Evolutionary conservation across 345 rosid species (phyloP).

Genomic region (Firmiana major): DNA sequence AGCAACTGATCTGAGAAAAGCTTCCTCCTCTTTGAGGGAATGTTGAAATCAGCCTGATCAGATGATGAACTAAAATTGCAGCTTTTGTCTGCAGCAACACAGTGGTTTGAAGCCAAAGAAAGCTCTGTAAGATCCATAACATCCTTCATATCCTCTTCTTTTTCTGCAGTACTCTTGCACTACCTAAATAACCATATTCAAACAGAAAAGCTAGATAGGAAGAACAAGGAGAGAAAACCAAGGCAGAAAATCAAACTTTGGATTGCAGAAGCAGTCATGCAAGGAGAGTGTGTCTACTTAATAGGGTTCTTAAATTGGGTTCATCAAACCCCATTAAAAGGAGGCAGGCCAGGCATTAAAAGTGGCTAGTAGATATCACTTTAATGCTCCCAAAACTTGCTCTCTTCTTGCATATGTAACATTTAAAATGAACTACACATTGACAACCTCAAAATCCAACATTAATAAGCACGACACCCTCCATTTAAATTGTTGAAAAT

Average conservation of each 20-base stretch:
- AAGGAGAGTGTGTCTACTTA: slow-evolving; percentile 23
- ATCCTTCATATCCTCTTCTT: neutral
- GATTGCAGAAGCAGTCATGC: slow-evolving; percentile 18
- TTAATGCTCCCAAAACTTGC: slow-evolving; percentile 38
- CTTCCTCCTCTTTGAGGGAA: slow-evolving; percentile 42
- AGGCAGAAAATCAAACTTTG: neutral
- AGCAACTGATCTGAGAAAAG: slow-evolving; percentile 11
- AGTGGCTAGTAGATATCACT: slow-evolving; percentile 42
- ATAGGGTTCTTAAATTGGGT: slow-evolving; percentile 38
- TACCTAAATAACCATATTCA: neutral
- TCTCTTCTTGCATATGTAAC: slow-evolving; percentile 13
- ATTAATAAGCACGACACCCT: too few species aligned
- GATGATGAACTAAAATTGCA: slow-evolving; percentile 25
- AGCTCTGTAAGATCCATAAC: slow-evolving; percentile 44
- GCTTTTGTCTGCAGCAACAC: slow-evolving; percentile 13
- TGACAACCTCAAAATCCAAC: slow-evolving; percentile 12
- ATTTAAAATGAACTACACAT: slow-evolving; percentile 32
- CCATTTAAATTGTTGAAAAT: neutral
- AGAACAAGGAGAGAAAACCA: neutral
- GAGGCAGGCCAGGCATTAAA: slow-evolving; percentile 47
- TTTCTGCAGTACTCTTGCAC: neutral
- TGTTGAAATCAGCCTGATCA: slow-evolving; percentile 22
- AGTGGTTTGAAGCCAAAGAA: slow-evolving; percentile 30
- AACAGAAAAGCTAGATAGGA: neutral
- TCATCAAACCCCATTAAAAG: slow-evolving; percentile 40